A percentile compares a stretch with the other conserved stretches of the same genome.
phyloP scores from a whole-genome alignment of 495 filamentous ascomycete species.

The Talaromyces ruber region DNA sequence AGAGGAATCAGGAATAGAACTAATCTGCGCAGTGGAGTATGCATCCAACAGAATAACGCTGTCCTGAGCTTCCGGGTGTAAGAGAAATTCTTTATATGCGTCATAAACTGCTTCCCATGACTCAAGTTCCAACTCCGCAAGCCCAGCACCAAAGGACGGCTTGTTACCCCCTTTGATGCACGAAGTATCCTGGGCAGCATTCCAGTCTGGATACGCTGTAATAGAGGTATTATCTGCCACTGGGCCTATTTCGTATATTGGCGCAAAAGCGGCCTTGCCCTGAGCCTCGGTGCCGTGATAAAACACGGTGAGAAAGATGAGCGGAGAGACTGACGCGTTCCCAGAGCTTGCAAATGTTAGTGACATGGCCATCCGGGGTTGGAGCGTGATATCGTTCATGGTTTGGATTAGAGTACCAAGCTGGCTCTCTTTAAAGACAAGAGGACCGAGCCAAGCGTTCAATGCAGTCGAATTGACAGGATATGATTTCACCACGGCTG shows the following conservation, averaged over 20 bases:
- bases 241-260: neutral
- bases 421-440: neutral
- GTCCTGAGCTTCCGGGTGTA: neutral
- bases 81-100: neutral
- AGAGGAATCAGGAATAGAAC: neutral
- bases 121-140: neutral
- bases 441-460: neutral
- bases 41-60: neutral
- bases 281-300: constrained; percentile 27
- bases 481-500: constrained; percentile 9
- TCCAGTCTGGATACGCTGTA: neutral
- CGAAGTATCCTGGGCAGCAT: neutral
- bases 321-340: neutral
- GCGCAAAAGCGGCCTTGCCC: constrained; percentile 14
- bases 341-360: constrained; percentile 3
- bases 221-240: neutral
- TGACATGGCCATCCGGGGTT: constrained; percentile 6
- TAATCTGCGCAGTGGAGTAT: neutral
- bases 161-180: neutral
- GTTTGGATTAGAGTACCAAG: neutral
- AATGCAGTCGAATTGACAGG: neutral
- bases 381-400: neutral
- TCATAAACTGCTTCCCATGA: neutral
- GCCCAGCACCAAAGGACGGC: neutral
- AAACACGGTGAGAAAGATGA: constrained; percentile 24